Base-by-base conservation (phyloP, 2,329 filamentous ascomycete species). In the Dactylellina drechsleri region DNA sequence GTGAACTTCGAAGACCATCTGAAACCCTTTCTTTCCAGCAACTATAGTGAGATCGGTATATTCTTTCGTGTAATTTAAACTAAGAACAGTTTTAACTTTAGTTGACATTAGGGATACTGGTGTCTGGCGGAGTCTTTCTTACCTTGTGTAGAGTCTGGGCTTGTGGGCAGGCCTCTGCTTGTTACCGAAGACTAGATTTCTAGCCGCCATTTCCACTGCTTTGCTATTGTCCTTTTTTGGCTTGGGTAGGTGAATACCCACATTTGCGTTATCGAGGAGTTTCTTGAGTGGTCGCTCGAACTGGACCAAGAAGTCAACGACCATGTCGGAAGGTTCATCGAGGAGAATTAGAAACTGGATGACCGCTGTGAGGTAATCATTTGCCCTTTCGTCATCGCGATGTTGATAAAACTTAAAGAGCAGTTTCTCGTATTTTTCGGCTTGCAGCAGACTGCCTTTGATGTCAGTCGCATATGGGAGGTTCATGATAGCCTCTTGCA, bases 401-500 rank as follows among this genome's bases (percentile, higher is more conserved):
- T 66, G 68, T 4, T 66, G 61, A 10, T 53, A 61, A 40, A 36
- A 62, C 4, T 18, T 20, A 23, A 52, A 56, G 6, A 66, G 18
- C 13, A 73, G 40, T 15, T 31, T 16, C 28, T 73, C 61, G 12
- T 66, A 73, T 12, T 79, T 72, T 54, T 82, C 79, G 23, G 83
- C 77, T 54, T 78, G 77, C 26, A 77, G 76, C 5, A 81, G 50
- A 10, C 79, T 79, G 7, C 79, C 76, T 4, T 70, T 77, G 4
- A 80, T 77, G 2, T 80, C 77, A 2, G 83, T 50, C 4, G 79
- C 80, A 4, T 16, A 59, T 15, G 66, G 66, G 28, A 72, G 18
- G 6, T 62, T 41, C 6, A 70, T 47, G n/a, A 70, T 15, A 26
- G 53, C 16, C 10, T 65, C 52, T 7, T 28, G 28, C 26, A 40